These are phyloP conservation scores for Jimgerdemannia lactiflua DNA, from an alignment of 192 early-diverging fungal species.

Conservation along the genomic window DNA sequence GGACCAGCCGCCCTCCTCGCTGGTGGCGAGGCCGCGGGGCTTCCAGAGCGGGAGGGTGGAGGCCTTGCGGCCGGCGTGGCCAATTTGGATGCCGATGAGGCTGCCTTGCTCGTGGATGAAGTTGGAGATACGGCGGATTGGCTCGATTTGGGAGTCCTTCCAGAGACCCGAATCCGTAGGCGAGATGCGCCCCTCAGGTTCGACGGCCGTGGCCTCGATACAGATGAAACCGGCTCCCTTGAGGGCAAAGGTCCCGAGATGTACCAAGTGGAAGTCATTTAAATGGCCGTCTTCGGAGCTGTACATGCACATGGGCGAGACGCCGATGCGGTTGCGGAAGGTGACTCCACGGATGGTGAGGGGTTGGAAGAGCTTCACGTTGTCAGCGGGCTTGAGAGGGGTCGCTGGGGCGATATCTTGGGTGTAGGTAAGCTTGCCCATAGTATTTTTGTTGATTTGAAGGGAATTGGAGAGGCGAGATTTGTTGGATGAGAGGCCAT, in stretches of 20 bases:
- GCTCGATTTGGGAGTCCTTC: slow-evolving; percentile 73
- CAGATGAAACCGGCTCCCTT: slow-evolving; percentile 78
- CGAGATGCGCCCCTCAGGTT: slow-evolving; percentile 74
- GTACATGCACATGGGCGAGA: slow-evolving; percentile 90
- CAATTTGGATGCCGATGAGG: slow-evolving; percentile 71
- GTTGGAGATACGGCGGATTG: slow-evolving; percentile 55
- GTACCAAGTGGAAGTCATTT: slow-evolving; percentile 64
- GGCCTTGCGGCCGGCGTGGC: slow-evolving; percentile 80
- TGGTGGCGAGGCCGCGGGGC: slow-evolving; percentile 11
- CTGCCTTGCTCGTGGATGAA: slow-evolving; percentile 60
- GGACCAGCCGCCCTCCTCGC: slow-evolving; percentile 66
- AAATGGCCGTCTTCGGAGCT: slow-evolving; percentile 61
- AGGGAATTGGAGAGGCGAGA: too few species aligned
- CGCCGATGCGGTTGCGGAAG: slow-evolving; percentile 72
- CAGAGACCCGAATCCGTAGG: slow-evolving; percentile 80
- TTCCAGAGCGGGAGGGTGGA: slow-evolving; percentile 15
- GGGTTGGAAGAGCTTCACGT: slow-evolving; percentile 63
- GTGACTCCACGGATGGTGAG: slow-evolving; percentile 61
- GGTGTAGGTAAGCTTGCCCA: too few species aligned
- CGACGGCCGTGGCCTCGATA: slow-evolving; percentile 75
- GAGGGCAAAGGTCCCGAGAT: slow-evolving; percentile 67
- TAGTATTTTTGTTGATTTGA: too few species aligned
- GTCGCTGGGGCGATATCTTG: slow-evolving; percentile 18
- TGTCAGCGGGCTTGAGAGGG: slow-evolving; percentile 20
- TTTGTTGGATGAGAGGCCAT: too few species aligned